Evolutionary conservation across 352 stramenopile species (phyloP), one percentile per base, ranked within the genome.

Genomic region (Phytopythium delawarense): DNA sequence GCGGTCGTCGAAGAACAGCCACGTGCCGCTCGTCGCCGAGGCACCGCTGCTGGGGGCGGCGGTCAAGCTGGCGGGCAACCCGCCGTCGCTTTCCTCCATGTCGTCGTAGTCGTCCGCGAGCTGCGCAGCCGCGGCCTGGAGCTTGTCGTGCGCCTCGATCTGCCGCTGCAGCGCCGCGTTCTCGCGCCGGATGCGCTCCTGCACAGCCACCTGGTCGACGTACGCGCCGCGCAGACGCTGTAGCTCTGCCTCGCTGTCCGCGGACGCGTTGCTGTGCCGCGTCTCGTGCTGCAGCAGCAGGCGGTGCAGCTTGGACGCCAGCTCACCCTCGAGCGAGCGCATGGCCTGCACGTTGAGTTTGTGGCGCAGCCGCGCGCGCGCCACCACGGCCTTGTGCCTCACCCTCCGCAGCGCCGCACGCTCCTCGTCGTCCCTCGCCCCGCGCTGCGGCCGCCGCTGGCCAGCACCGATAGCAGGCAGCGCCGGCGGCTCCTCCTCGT

Each of bases 341-440:
- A 76, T 79, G 1, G 69, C 64, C 11, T 64, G 53, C 18, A 62
- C 35, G 28, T 61, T 70, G 35, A 39, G 25, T 49, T 75, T 79
- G 34, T 69, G 69, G 32, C 67, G 61, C 49, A 73, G 64, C 35
- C 72, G 55, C 12, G 72, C 69, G 9, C 72, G 66, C 7, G 72
- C 72, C 35, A 79, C 72, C 7, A 79, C 68, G 30, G 74, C 72
- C 21, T 74, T 76, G 53, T 79, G 72, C 21, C 62, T 46, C 32
- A 70, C 69, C 7, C 72, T 57, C 57, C 69, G 62, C 44, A 57
- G 59, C 34, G 63, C 72, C 4, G 72, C 72, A 21, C 74, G 75
- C 9, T 61, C 61, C 46, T 71, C 63, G 4, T 56, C 61, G 11
- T 16, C 7, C 46, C 30, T 54, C 16, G 49, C 18, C 7, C 46